Evolutionary conservation across 2,329 filamentous ascomycete species (phyloP), one percentile per base, ranked within the genome.

Genomic region (Colletotrichum siamense): DNA sequence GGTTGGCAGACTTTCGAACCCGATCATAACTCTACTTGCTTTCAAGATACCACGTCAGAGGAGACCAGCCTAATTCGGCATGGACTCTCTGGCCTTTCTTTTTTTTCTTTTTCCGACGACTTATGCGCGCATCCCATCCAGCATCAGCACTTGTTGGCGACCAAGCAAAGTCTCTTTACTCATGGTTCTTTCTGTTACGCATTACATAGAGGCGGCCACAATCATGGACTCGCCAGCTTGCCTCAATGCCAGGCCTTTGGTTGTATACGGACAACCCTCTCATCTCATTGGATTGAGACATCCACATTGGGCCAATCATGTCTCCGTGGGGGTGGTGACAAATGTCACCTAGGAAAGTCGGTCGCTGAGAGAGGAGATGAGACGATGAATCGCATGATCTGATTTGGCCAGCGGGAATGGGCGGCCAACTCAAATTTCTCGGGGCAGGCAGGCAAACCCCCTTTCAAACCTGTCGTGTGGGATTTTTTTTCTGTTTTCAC

Each of bases 11-110:
- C 73, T 76, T 73, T 76, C 59, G 59, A 63, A 55, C 64, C 44
- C 61, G 28, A 73, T 64, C 73, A 76, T 64, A 73, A 76, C 73
- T 65, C 73, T 76, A 68, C 69, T 73, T 76, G 70, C 73, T 76
- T 76, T 76, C 70, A 76, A 76, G 73, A 76, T 76, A 76, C 73
- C 73, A 76, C 70, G 64, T 69, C 70, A 44, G 73, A 68, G 57
- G 63, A 71, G 30, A 34, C 65, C 64, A 65, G 59, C 36, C 70
- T 26, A 32, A 64, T 73, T 69, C 26, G 64, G 70, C 64, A 73
- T 68, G 64, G 70, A 59, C 70, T 49, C 57, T 73, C 44, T 34
- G 70, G 49, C 73, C 44, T 76, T 76, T 68, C 62, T 73, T 69
- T 65, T 49, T 75, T 44, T 75, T 69, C 36, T 74, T 75, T 65